A percentile compares a stretch with the other conserved stretches of the same genome.
Conservation (phyloP, 225 moss, liverwort and hornwort species). For the Ulota crispa region DNA sequence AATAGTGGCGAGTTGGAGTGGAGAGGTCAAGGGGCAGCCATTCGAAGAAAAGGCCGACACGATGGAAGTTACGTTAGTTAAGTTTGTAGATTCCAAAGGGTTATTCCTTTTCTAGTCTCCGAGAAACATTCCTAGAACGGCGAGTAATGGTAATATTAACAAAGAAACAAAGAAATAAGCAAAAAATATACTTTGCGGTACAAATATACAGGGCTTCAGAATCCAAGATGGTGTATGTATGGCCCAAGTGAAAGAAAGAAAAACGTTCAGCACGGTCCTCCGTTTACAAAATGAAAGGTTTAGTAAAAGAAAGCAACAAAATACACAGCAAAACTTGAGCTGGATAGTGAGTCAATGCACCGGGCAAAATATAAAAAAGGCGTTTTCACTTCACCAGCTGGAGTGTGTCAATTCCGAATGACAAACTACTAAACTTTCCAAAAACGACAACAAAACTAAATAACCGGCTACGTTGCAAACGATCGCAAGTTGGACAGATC, state of each 20-base stretch:
- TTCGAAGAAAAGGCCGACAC: background rate
- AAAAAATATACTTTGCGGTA: too few relatives aligned
- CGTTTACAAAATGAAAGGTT: conserved; percentile 25
- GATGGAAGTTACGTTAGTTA: conserved; percentile 43
- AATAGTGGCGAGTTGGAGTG: background rate
- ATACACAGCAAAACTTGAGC: conserved; percentile 48
- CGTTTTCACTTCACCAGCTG: conserved; percentile 39
- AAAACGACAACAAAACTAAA: background rate
- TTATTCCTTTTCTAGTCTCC: conserved; percentile 27
- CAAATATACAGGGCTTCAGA: background rate
- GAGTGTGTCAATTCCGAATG: conserved; percentile 24
- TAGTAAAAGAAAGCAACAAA: background rate
- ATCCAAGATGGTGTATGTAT: background rate
- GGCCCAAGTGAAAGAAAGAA: background rate
- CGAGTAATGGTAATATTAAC: background rate
- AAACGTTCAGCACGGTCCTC: conserved; percentile 15
- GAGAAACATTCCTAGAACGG: background rate
- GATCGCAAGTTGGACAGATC: conserved; percentile 1
- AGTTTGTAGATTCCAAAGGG: conserved; percentile 8
- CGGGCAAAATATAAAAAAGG: background rate
- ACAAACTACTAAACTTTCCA: conserved; percentile 19
- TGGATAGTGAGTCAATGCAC: conserved; percentile 40
- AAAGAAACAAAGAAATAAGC: too few relatives aligned
- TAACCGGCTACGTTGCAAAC: conserved; percentile 16
- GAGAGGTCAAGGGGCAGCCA: conserved; percentile 17